Percentiles rank a stretch among this genome's conserved stretches.
Evolutionary conservation across 345 rosid species (phyloP).

Genomic region (Eucalyptus dawsonii): DNA sequence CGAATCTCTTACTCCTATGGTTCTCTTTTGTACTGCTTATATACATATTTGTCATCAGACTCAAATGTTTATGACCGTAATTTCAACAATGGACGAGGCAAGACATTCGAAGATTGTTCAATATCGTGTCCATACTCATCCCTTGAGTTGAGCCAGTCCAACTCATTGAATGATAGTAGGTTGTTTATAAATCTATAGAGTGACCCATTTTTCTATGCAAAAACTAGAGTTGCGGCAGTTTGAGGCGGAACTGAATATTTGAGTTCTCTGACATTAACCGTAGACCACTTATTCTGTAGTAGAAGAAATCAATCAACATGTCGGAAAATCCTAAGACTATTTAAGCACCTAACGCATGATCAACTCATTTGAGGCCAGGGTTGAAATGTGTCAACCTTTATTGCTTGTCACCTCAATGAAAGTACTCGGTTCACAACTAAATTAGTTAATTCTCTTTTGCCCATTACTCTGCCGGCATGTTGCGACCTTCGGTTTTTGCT

Average conservation of each 20-base stretch:
- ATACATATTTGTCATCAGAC: background rate
- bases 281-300: background rate
- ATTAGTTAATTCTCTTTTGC: background rate
- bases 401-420: background rate
- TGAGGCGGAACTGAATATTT: background rate
- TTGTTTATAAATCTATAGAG: background rate
- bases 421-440: background rate
- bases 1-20: background rate
- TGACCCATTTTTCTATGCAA: background rate
- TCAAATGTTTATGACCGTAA: background rate
- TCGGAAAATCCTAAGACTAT: background rate
- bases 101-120: background rate
- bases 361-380: background rate
- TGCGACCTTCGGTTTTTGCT: background rate
- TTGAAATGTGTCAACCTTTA: background rate
- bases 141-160: background rate
- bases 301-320: background rate
- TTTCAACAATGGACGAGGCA: background rate
- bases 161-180: background rate
- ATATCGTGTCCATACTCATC: background rate
- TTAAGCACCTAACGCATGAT: background rate
- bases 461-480: background rate
- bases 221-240: background rate
- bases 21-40: background rate
- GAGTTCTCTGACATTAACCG: background rate